These are phyloP conservation scores for Teunomyces kruisii DNA, from an alignment of 805 yeast genomes.

Conservation along the genomic window DNA sequence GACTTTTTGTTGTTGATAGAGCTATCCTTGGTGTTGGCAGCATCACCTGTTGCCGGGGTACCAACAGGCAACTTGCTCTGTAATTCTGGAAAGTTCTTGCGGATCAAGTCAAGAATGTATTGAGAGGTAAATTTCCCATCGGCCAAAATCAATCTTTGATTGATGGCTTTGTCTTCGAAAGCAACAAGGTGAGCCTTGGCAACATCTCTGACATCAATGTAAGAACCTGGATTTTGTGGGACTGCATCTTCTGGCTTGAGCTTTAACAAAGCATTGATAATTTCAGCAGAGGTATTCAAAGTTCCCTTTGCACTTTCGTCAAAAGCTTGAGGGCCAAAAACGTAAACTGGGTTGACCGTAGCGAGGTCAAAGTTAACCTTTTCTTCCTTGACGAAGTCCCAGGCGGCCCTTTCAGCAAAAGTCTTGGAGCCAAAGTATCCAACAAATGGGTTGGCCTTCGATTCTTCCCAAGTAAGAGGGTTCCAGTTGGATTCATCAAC, in stretches of 20 bases:
- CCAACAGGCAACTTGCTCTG: conserved; percentile 16
- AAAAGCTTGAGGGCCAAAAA: conserved; percentile 19
- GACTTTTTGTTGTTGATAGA: conserved; percentile 16
- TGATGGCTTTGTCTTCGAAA: conserved; percentile 10
- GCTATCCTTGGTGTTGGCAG: conserved; percentile 3
- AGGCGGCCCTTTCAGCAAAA: conserved; percentile 33
- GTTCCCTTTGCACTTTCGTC: conserved; percentile 11
- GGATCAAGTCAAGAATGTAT: conserved; percentile 19
- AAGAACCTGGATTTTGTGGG: conserved; percentile 4
- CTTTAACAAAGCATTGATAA: conserved; percentile 8
- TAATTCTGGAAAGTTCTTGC: conserved; percentile 22
- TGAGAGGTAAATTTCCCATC: conserved; percentile 17
- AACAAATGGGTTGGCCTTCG: conserved; percentile 15
- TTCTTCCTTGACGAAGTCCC: conserved; percentile 22
- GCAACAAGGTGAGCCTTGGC: conserved; percentile 19
- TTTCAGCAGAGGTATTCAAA: conserved; percentile 13
- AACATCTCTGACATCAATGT: conserved; percentile 20
- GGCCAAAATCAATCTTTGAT: conserved; percentile 10
- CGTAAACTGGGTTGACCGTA: conserved; percentile 14
- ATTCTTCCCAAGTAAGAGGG: conserved; percentile 15
- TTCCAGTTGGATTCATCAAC: conserved; percentile 9
- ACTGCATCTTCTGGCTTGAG: conserved; percentile 3
- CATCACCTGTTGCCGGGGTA: conserved; percentile 12
- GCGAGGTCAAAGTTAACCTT: conserved; percentile 12
- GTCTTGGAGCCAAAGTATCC: conserved; percentile 31